Base-by-base conservation (phyloP, 495 filamentous ascomycete genomes). In the Glonium stellatum region DNA sequence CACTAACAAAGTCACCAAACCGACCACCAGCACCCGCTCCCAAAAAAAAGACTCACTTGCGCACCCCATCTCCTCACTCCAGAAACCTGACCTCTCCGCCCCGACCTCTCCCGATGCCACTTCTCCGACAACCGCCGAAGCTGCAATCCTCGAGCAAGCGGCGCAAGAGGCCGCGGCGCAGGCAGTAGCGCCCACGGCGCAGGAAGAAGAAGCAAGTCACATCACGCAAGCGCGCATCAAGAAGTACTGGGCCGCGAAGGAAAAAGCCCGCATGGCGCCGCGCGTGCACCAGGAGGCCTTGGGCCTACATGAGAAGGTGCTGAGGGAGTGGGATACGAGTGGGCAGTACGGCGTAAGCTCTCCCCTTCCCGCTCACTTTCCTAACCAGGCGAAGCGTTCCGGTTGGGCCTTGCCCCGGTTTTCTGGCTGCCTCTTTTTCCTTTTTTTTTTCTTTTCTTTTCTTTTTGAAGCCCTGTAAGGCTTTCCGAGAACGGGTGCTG, bases 241-340 rank as follows among this genome's bases (percentile, higher is more conserved):
- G 62, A 68, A 69, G 64, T 95, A 93, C 70, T 96, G 91, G 91
- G 72, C 71, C 42, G 64, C 60, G 22, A 82, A 89, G 63, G 87
- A 95, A 70, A 65, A 73, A 18, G 75, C 78, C 71, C 74, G 88
- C 61, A 74, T 70, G 55, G 76, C 82, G 53, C 78, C 80, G 22
- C 65, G 80, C 57, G 84, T 92, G 47, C 93, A 97, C 70, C 87
- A 91, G 73, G 69, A 82, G 61, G 86, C 76, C 3, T 69, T 98
- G 54, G 76, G 77, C 4, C 63, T 88, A 10, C 78, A 87, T 44
- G 93, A 97, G 79, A 92, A 90, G 77, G 84, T 96, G 48, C 76
- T 92, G 62, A 75, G 92, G 62, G 86, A 95, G 67, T 98, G 89
- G 73, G 93, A 98, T 70, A 82, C 95, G 42, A 89, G 83, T 53